These are phyloP conservation scores for Raddia guianensis DNA, from an alignment of 176 grass and related monocot species.

Conservation along the genomic window DNA sequence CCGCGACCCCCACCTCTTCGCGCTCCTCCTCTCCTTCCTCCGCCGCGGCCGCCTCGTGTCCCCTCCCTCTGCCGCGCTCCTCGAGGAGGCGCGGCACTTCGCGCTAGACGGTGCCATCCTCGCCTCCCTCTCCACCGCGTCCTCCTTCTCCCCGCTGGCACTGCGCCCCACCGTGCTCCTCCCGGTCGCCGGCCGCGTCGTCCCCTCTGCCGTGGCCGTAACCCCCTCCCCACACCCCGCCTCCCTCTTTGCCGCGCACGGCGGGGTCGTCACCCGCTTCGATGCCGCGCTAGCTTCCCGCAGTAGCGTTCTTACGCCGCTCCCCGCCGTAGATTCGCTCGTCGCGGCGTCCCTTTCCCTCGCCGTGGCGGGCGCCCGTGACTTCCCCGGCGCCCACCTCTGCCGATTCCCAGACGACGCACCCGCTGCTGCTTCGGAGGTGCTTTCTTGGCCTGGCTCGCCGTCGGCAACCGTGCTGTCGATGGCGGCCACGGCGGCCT, in stretches of 20 bases:
- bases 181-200: slow-evolving; percentile 51
- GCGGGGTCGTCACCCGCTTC: slow-evolving; percentile 62
- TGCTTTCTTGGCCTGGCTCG: slow-evolving; percentile 65
- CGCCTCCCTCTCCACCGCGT: slow-evolving; percentile 38
- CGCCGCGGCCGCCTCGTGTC: slow-evolving; percentile 48
- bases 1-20: slow-evolving; percentile 68
- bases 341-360: slow-evolving; percentile 52
- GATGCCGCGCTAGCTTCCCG: slow-evolving; percentile 50
- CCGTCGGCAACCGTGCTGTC: slow-evolving; percentile 62
- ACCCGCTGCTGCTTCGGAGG: neutral
- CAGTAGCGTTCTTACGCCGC: slow-evolving; percentile 61
- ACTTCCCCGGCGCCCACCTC: slow-evolving; percentile 75
- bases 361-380: slow-evolving; percentile 56
- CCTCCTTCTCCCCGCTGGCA: slow-evolving; percentile 53
- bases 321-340: slow-evolving; percentile 68
- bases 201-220: slow-evolving; percentile 48
- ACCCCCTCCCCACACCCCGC: slow-evolving; percentile 29
- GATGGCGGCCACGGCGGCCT: slow-evolving; percentile 39
- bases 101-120: slow-evolving; percentile 48
- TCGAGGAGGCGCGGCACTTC: slow-evolving; percentile 67
- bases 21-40: slow-evolving; percentile 77
- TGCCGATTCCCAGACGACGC: slow-evolving; percentile 38
- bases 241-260: slow-evolving; percentile 63
- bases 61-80: slow-evolving; percentile 40
- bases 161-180: slow-evolving; percentile 48